These are phyloP conservation scores for Mycena leptocephala DNA, from an alignment of 768 basidiomycete genomes.

Conservation along the genomic window DNA sequence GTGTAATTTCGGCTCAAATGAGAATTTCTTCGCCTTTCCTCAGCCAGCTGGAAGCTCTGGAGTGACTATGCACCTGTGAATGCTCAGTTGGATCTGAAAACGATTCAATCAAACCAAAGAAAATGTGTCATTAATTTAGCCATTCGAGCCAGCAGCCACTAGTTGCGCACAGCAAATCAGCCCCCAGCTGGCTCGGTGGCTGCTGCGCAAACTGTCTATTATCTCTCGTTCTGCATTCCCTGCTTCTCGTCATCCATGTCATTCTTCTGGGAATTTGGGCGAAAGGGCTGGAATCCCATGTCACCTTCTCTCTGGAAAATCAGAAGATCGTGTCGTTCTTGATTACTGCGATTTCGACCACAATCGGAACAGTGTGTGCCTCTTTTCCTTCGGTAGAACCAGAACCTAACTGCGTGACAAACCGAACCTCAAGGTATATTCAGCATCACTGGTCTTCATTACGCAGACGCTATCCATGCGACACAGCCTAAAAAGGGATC, in stretches of 20 bases:
- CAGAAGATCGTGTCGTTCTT: not conserved
- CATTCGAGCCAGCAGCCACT: too few species aligned
- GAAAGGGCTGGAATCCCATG: not conserved
- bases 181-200: too few species aligned
- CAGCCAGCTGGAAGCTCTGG: too few species aligned
- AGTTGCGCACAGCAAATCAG: too few species aligned
- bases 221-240: conserved; percentile 6
- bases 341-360: conserved; percentile 9
- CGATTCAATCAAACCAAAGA: too few species aligned
- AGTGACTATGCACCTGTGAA: too few species aligned
- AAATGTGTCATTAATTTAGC: too few species aligned
- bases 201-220: too few species aligned
- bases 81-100: too few species aligned
- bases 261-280: conserved; percentile 4
- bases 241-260: not conserved
- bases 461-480: conserved; percentile 37
- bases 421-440: not conserved
- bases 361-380: conserved; percentile 2
- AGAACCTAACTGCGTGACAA: not conserved
- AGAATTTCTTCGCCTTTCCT: too few species aligned
- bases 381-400: too few species aligned
- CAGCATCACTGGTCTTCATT: conserved; percentile 32
- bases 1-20: too few species aligned
- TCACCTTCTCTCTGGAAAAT: not conserved
- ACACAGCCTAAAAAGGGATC: not conserved